Base-by-base conservation (phyloP, 2,329 filamentous ascomycete species). In the Verticillium zaregamsianum region DNA sequence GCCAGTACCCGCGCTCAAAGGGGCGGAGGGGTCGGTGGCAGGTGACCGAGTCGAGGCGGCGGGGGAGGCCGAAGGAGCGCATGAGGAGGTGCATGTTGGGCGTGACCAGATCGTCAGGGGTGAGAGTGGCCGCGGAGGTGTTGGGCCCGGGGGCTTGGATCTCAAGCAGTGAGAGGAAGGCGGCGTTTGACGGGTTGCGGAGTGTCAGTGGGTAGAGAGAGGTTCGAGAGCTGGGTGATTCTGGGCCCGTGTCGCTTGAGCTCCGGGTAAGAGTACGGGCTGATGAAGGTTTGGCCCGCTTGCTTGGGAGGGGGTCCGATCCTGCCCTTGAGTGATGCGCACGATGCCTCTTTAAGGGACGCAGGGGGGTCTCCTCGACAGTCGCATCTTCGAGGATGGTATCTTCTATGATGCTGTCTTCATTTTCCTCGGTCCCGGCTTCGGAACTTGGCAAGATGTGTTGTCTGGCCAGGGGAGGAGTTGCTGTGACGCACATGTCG, bases 1-100 rank as follows among this genome's bases (percentile, higher is more conserved):
- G 73, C 93, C 93, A 97, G 73, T 90, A 87, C 0, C 93, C 93
- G 17, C 93, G 82, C 72, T 96, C 92, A 40, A 89, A 83, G 0
- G 76, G 74, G 3, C 80, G 74, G 1, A 90, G 74, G 0, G 73
- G 70, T 4, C 88, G 79, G 31, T 62, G 7, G 59, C 32, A 6
- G 57, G 58, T 4, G 31, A 57, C 39, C 8, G 88, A 87, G 5
- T 73, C 78, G 72, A 85, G 91, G 3, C 82, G 80, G 2, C 77
- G 79, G 0, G 74, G 65, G 4, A 87, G 74, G 17, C 83, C 78
- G 31, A 85, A 76, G n/a, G 82, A 79, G 0, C 74, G 71, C 2
- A 80, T 81, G 1, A 92, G 77, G 66, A 82, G 79, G 9, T 76
- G 68, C 20, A 90, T 77, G 3, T 79, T 76, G 12, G 75, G 73